Evolutionary conservation across 2,329 filamentous ascomycete genomes (phyloP).

Genomic region (Dactylellina haptotyla): DNA sequence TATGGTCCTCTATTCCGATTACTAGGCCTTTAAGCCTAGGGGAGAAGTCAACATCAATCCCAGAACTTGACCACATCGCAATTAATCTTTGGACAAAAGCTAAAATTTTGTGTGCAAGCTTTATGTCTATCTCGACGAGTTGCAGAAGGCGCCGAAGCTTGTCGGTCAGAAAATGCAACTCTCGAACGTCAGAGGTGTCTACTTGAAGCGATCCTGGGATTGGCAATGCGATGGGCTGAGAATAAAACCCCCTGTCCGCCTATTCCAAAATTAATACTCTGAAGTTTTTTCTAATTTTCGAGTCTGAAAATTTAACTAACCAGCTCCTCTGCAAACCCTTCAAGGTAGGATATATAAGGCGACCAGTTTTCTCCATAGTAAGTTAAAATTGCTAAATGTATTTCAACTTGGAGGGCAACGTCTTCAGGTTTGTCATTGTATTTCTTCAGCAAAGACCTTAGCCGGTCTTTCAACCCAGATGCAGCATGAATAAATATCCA

Average conservation of each 20-base stretch:
- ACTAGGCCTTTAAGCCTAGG: not conserved
- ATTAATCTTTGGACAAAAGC: not conserved
- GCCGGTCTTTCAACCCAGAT: constrained; percentile 7
- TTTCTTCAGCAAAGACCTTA: constrained; percentile 5
- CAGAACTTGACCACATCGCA: not conserved
- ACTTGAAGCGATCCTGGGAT: constrained; percentile 8
- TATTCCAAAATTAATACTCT: constrained; percentile 1
- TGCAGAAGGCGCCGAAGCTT: constrained; percentile 13
- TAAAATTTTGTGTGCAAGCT: constrained; percentile 10
- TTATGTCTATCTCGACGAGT: constrained; percentile 12
- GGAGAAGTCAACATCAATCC: not conserved
- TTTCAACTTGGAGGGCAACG: constrained; percentile 19
- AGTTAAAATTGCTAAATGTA: constrained; percentile 3
- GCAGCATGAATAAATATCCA: constrained; percentile 25
- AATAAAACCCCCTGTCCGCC: constrained; percentile 31
- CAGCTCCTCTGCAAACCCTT: constrained; percentile 15
- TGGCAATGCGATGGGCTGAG: constrained; percentile 7
- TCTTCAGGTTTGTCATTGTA: constrained; percentile 12
- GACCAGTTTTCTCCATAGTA: constrained; percentile 17
- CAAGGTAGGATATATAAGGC: constrained; percentile 18
- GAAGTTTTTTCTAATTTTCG: not conserved
- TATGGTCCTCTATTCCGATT: constrained; percentile 1
- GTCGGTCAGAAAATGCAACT: constrained; percentile 21
- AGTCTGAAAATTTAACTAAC: not conserved
- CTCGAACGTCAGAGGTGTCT: constrained; percentile 21